Conservation (phyloP, 371 early-diverging fungal species). For the Conidiobolus coronatus region DNA sequence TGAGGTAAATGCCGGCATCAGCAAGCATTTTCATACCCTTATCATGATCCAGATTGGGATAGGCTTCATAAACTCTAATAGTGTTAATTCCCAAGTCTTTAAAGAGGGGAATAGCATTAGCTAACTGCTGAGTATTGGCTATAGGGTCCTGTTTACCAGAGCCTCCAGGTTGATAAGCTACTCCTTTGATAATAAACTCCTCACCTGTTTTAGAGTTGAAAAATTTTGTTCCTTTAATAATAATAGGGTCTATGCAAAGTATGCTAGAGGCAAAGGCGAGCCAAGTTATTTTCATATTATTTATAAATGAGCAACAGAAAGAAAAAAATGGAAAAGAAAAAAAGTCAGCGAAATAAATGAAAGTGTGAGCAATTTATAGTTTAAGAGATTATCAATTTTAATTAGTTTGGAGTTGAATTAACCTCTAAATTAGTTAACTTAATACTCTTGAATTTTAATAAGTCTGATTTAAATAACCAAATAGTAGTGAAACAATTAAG, state of each 20-base stretch:
- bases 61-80: slow-evolving; percentile 53
- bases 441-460: too few relatives aligned
- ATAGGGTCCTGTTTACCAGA: slow-evolving; percentile 24
- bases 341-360: too few relatives aligned
- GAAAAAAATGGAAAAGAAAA: too few relatives aligned
- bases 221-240: slow-evolving; percentile 41
- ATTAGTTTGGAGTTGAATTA: too few relatives aligned
- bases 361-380: too few relatives aligned
- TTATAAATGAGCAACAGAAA: too few relatives aligned
- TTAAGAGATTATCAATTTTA: too few relatives aligned
- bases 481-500: too few relatives aligned
- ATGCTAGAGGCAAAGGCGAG: slow-evolving; percentile 7
- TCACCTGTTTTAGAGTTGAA: slow-evolving; percentile 39
- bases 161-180: slow-evolving; percentile 47
- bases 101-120: slow-evolving; percentile 31
- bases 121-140: slow-evolving; percentile 27
- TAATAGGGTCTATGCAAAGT: slow-evolving; percentile 21
- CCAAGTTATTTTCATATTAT: too few relatives aligned
- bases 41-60: slow-evolving; percentile 21
- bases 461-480: too few relatives aligned
- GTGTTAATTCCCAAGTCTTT: slow-evolving; percentile 42
- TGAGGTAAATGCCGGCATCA: slow-evolving; percentile 39
- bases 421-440: too few relatives aligned
- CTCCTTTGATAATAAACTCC: slow-evolving; percentile 54
- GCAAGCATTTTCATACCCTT: slow-evolving; percentile 46